phyloP scores from a whole-genome alignment of 192 early-diverging fungal genomes.

The Coemansia sp. region DNA sequence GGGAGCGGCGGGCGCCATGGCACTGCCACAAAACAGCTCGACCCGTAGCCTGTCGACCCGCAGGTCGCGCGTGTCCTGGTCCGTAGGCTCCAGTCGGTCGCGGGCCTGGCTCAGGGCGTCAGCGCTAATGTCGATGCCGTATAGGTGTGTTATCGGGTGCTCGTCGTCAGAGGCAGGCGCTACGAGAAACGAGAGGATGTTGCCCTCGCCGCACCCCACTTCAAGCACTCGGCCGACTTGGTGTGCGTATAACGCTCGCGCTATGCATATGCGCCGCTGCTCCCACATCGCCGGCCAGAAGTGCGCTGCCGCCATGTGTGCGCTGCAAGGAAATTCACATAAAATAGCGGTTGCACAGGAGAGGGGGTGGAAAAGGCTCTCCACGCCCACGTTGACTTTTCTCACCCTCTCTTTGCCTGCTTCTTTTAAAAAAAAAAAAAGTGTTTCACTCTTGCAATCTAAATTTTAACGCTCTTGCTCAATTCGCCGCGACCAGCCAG shows the following conservation, averaged over 20 bases:
- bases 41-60: conserved; percentile 64
- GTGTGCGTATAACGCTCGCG: conserved; percentile 56
- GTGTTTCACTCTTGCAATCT: background rate
- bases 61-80: conserved; percentile 60
- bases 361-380: background rate
- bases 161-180: conserved; percentile 54
- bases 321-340: too few species aligned
- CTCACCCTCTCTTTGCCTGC: background rate
- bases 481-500: background rate
- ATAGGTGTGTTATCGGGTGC: conserved; percentile 60
- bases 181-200: conserved; percentile 67
- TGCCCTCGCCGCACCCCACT: conserved; percentile 86
- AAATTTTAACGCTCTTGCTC: background rate
- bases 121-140: conserved; percentile 72
- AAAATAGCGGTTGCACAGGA: background rate
- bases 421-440: background rate
- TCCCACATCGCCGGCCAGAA: conserved; percentile 78
- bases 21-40: conserved; percentile 69
- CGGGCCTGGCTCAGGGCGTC: conserved; percentile 51
- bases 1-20: conserved; percentile 7
- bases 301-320: conserved; percentile 34
- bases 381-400: background rate
- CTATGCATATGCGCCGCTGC: conserved; percentile 73
- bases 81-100: conserved; percentile 62
- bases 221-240: conserved; percentile 70